Percentiles rank a stretch among this genome's conserved stretches.
Conservation (phyloP, 2,329 filamentous ascomycete genomes). For the Basipetospora chlamydospora region DNA sequence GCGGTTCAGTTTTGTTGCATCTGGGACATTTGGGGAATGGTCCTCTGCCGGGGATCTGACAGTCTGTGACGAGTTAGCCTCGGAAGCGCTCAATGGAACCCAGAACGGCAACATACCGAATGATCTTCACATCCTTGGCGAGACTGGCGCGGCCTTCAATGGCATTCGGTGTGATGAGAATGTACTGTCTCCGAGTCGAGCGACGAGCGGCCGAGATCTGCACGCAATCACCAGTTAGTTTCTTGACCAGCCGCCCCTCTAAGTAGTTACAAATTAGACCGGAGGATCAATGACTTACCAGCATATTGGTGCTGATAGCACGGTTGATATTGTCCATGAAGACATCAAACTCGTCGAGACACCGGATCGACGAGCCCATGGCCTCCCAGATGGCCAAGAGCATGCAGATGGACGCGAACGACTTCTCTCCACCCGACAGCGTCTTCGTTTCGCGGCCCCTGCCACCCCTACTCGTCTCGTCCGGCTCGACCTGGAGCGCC, state of each 20-base stretch:
- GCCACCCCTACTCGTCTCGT: slow-evolving; percentile 52
- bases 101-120: slow-evolving; percentile 49
- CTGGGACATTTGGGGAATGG: slow-evolving; percentile 5
- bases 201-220: slow-evolving; percentile 53
- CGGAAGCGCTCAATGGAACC: too few relatives aligned
- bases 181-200: slow-evolving; percentile 83
- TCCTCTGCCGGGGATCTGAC: slow-evolving; percentile 43
- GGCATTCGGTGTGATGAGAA: slow-evolving; percentile 88
- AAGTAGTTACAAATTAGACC: too few relatives aligned
- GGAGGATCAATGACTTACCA: slow-evolving; percentile 40
- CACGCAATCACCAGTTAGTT: neutral
- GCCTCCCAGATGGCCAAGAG: slow-evolving; percentile 91
- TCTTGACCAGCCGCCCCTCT: too few relatives aligned
- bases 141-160: slow-evolving; percentile 46
- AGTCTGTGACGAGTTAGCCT: slow-evolving; percentile 26
- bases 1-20: slow-evolving; percentile 18
- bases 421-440: slow-evolving; percentile 91
- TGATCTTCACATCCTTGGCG: slow-evolving; percentile 62
- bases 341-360: slow-evolving; percentile 95
- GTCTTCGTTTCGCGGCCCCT: slow-evolving; percentile 77
- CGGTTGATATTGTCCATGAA: slow-evolving; percentile 99
- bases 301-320: slow-evolving; percentile 83
- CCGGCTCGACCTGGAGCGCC: slow-evolving; percentile 61
- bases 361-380: slow-evolving; percentile 90
- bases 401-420: slow-evolving; percentile 91